A percentile compares a stretch with the other conserved stretches of the same genome.
Conservation (phyloP, 768 basidiomycete genomes). For the Baorangia bicolor region DNA sequence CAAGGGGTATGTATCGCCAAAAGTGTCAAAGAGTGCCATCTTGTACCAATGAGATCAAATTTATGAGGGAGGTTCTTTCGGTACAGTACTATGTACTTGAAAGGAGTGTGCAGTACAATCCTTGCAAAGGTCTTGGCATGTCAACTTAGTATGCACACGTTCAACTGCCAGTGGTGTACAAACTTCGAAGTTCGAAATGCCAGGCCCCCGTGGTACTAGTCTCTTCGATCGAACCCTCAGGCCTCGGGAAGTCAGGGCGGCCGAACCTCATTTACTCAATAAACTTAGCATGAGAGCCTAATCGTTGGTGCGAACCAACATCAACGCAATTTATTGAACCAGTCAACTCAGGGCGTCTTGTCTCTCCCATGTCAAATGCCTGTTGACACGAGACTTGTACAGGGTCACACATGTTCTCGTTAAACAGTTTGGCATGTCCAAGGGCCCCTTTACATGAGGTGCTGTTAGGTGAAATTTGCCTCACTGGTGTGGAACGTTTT, state of each 20-base stretch:
- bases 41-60: neutral
- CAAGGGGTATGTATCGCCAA: neutral
- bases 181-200: neutral
- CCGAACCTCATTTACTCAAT: neutral
- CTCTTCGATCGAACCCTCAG: neutral
- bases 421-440: neutral
- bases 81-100: neutral
- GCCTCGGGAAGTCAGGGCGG: neutral
- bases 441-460: neutral
- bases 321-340: neutral
- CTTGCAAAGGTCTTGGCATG: neutral
- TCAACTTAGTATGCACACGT: neutral
- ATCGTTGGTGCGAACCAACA: neutral
- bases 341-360: neutral
- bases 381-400: neutral
- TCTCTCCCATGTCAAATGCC: constrained; percentile 2
- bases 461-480: neutral
- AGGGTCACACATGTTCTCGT: neutral
- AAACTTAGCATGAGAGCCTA: neutral
- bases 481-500: neutral
- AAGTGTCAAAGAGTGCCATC: neutral
- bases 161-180: too few species aligned
- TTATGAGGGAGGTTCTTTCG: neutral
- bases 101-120: neutral
- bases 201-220: too few species aligned